Evolutionary conservation across 495 filamentous ascomycete species (phyloP), one percentile per base, ranked within the genome.

Genomic region (Aspergillus baeticus): DNA sequence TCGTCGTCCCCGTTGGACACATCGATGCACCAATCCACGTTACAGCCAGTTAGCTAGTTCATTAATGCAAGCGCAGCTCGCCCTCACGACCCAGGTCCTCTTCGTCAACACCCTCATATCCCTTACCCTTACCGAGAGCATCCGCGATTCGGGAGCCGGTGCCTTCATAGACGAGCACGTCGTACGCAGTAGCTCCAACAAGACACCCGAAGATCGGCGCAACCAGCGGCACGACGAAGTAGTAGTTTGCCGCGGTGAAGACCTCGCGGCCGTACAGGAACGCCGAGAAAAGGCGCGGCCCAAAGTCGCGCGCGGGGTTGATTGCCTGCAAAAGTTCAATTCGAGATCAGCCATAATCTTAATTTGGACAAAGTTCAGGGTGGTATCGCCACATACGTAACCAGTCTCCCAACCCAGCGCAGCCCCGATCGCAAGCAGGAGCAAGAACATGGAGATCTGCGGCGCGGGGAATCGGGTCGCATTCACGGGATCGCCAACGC

Each of bases 341-440:
- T n/a, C n/a, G n/a, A n/a, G n/a, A n/a, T n/a, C n/a, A n/a, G n/a
- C n/a, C n/a, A n/a, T n/a, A n/a, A n/a, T n/a, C n/a, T n/a, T n/a
- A n/a, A n/a, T n/a, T n/a, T n/a, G n/a, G n/a, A n/a, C 53, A 41
- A 45, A 22, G 46, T 49, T 34, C 20, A 35, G 17, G 15, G 21
- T 17, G n/a, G 23, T 15, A n/a, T n/a, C n/a, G n/a, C n/a, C 35
- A 63, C 69, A 3, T 72, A 72, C 69, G 23, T 72, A 72, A 34
- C 69, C 69, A 11, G 69, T 72, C 60, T 72, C 65, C 69, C 69
- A 72, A 10, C 69, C 69, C 36, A 72, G 18, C 3, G 69, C 62
- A 4, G 69, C 67, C 18, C 69, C 69, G 23, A 72, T 72, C 18
- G 56, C 60, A 20, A 66, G 62, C 23, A 72, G 58, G 13, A 72